Evolutionary conservation across 495 filamentous ascomycete genomes (phyloP).

Genomic region (Gamarada debralockiae): DNA sequence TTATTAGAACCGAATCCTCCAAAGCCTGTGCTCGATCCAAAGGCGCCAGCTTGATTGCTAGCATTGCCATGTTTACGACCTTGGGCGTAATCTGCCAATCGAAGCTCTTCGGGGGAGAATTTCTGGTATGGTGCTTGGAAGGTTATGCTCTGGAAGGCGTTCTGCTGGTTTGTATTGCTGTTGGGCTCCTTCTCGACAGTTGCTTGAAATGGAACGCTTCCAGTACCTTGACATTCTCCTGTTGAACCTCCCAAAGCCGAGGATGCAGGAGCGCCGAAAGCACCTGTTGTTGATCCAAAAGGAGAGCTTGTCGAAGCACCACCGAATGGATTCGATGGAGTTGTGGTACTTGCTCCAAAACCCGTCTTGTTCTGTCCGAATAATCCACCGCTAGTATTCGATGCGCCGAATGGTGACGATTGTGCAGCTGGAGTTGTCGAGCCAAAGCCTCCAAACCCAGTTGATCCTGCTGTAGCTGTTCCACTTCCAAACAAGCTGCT

Average conservation of each 20-base stretch:
- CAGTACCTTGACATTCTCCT: constrained; percentile 63
- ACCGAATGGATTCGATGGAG: constrained; percentile 31
- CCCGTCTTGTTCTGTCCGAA: constrained; percentile 45
- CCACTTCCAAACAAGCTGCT: constrained; percentile 40
- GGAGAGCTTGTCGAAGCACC: constrained; percentile 1
- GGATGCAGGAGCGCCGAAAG: constrained; percentile 39
- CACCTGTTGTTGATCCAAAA: constrained; percentile 27
- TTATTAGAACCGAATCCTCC: constrained; percentile 45
- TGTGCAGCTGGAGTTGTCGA: constrained; percentile 21
- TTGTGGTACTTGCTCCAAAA: constrained; percentile 35
- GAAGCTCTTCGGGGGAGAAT: constrained; percentile 86
- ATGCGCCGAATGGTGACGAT: constrained; percentile 35
- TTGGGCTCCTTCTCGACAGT: constrained; percentile 77
- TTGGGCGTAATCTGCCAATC: constrained; percentile 83
- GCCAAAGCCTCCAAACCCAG: constrained; percentile 43
- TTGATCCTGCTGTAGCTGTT: constrained; percentile 40
- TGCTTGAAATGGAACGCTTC: constrained; percentile 65
- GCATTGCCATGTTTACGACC: constrained; percentile 78
- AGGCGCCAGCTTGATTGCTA: constrained; percentile 77
- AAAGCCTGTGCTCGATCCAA: constrained; percentile 71
- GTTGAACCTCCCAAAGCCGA: constrained; percentile 35
- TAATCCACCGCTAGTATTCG: constrained; percentile 37
- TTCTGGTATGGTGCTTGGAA: constrained; percentile 85
- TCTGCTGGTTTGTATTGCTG: constrained; percentile 47
- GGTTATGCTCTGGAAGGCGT: constrained; percentile 81